Percentiles rank a stretch among this genome's conserved stretches.
Evolutionary conservation across 2,329 filamentous ascomycete species (phyloP).

Genomic region (Colletotrichum viniferum): DNA sequence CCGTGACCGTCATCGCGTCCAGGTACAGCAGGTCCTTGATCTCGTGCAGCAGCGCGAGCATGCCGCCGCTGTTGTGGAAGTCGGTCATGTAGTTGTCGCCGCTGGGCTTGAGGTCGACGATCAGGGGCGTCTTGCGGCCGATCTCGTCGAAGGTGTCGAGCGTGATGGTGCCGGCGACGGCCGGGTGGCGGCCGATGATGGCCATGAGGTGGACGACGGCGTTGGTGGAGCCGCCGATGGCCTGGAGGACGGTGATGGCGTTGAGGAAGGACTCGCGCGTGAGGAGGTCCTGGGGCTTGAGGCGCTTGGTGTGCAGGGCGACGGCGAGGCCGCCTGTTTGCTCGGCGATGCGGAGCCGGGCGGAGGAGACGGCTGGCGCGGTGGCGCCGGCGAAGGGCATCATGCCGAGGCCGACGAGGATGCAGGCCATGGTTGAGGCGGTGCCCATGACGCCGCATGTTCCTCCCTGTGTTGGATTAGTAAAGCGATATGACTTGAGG

Average conservation of each 20-base stretch:
- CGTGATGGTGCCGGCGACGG: slow-evolving; percentile 66
- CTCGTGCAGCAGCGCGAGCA: slow-evolving; percentile 79
- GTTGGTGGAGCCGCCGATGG: slow-evolving; percentile 84
- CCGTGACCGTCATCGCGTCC: slow-evolving; percentile 80
- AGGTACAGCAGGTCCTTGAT: slow-evolving; percentile 80
- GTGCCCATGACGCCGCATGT: slow-evolving; percentile 94
- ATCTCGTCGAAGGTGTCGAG: slow-evolving; percentile 81
- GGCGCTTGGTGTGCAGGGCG: slow-evolving; percentile 65
- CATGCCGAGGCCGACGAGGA: slow-evolving; percentile 82
- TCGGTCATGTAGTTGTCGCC: slow-evolving; percentile 91
- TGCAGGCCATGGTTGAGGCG: slow-evolving; percentile 87
- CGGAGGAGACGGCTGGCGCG: slow-evolving; percentile 77
- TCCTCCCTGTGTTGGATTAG: slow-evolving; percentile 53
- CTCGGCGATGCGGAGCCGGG: slow-evolving; percentile 81
- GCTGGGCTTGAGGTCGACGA: slow-evolving; percentile 85
- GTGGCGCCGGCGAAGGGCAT: slow-evolving; percentile 79
- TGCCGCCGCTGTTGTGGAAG: slow-evolving; percentile 86
- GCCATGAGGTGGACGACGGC: slow-evolving; percentile 86
- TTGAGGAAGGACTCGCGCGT: slow-evolving; percentile 82
- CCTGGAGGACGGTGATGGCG: slow-evolving; percentile 85
- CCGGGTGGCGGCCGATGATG: slow-evolving; percentile 76
- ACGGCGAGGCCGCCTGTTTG: slow-evolving; percentile 75
- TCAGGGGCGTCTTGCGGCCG: slow-evolving; percentile 76
- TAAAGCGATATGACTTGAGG: neutral
- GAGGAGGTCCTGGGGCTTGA: slow-evolving; percentile 72